These are phyloP conservation scores for Neurospora sp. DNA, from an alignment of 495 filamentous ascomycete species.

Conservation along the genomic window DNA sequence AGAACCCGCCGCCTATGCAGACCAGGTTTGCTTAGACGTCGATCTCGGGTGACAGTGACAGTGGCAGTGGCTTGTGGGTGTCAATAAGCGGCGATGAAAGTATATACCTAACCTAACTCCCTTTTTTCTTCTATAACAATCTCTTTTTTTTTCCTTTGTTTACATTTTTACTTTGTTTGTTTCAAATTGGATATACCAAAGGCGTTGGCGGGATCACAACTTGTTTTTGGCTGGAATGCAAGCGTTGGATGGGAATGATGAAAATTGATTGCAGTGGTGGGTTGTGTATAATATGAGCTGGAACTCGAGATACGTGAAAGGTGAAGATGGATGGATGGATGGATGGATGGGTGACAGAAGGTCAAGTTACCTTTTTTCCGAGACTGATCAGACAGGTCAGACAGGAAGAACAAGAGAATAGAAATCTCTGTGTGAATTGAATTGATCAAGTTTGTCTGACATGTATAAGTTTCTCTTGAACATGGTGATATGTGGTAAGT, in stretches of 20 bases:
- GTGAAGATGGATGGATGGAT: not conserved
- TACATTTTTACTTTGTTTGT: slow-evolving; percentile 6
- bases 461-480: not conserved
- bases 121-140: slow-evolving; percentile 15
- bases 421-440: not conserved
- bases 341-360: not conserved
- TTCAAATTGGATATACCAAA: slow-evolving; percentile 15
- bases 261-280: slow-evolving; percentile 4
- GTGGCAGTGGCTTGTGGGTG: not conserved
- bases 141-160: slow-evolving; percentile 18
- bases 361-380: not conserved
- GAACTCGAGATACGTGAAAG: not conserved
- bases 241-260: not conserved
- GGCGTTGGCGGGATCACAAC: slow-evolving; percentile 15
- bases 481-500: not conserved
- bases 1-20: not conserved
- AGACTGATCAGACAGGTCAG: not conserved
- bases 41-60: not conserved
- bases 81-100: not conserved
- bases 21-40: slow-evolving; percentile 29
- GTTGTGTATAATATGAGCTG: slow-evolving; percentile 24
- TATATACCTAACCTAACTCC: not conserved
- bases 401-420: not conserved
- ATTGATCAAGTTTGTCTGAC: not conserved
- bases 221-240: not conserved